These are phyloP conservation scores for Sordaria brevicollis DNA, from an alignment of 495 filamentous ascomycete species.

Conservation along the genomic window DNA sequence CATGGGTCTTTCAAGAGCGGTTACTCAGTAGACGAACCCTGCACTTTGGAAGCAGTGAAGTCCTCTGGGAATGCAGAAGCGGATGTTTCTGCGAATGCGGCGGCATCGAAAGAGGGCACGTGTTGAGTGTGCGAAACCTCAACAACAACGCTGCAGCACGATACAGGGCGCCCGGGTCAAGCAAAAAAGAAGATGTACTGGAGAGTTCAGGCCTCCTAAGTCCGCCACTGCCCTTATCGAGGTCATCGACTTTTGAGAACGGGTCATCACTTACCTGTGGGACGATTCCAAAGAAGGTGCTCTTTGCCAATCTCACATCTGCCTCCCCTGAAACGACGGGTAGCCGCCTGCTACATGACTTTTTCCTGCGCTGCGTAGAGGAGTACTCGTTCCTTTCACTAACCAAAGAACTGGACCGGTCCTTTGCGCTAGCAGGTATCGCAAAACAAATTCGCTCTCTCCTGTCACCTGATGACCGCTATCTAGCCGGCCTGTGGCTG, in stretches of 20 bases:
- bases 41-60: slow-evolving; percentile 15
- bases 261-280: background rate
- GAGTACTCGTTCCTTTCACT: slow-evolving; percentile 11
- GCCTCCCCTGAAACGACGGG: background rate
- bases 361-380: slow-evolving; percentile 11
- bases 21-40: slow-evolving; percentile 19
- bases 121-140: slow-evolving; percentile 4
- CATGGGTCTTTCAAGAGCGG: slow-evolving; percentile 28
- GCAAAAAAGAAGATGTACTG: background rate
- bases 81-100: slow-evolving; percentile 19
- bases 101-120: slow-evolving; percentile 3
- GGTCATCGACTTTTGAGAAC: background rate
- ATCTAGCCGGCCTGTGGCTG: slow-evolving; percentile 8
- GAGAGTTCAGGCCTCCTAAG: background rate
- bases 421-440: slow-evolving; percentile 8
- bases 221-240: background rate
- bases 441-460: slow-evolving; percentile 1
- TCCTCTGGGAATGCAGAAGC: slow-evolving; percentile 24
- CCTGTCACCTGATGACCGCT: background rate
- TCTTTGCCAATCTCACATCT: slow-evolving; percentile 1
- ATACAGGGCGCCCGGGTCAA: background rate
- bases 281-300: slow-evolving; percentile 5
- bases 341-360: background rate
- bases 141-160: background rate
- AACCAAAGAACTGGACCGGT: slow-evolving; percentile 5